A percentile compares a stretch with the other conserved stretches of the same genome.
phyloP scores from a whole-genome alignment of 1,284 basidiomycete genomes.

The Ustilago hordei region DNA sequence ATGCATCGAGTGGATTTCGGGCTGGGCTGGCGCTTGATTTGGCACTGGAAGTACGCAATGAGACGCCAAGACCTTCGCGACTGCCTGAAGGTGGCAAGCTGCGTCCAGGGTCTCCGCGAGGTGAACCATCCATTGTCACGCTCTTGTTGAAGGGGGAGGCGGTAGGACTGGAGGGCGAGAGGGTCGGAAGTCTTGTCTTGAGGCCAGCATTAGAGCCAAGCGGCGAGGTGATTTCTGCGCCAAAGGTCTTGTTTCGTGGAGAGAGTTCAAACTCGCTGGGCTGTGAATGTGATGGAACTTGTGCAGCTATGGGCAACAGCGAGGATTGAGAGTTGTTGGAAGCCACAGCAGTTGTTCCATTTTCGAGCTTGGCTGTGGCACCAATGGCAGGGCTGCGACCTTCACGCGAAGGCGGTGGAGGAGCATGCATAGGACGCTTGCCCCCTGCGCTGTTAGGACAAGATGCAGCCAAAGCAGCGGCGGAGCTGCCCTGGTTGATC shows the following conservation, averaged over 20 bases:
- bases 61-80: conserved; percentile 36
- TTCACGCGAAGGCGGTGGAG: conserved; percentile 47
- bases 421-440: conserved; percentile 50
- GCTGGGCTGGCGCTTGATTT: conserved; percentile 6
- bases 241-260: conserved; percentile 29
- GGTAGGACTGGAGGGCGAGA: conserved; percentile 19
- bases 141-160: conserved; percentile 30
- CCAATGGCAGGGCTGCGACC: conserved; percentile 30
- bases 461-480: conserved; percentile 14
- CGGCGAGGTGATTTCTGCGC: conserved; percentile 8
- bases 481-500: conserved; percentile 18
- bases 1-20: conserved; percentile 30
- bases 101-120: conserved; percentile 12
- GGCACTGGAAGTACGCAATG: conserved; percentile 19
- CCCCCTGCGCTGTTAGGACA: conserved; percentile 32
- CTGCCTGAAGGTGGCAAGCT: conserved; percentile 23
- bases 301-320: conserved; percentile 18
- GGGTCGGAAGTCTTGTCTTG: conserved; percentile 17
- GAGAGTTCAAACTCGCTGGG: conserved; percentile 25
- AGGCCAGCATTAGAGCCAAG: conserved; percentile 17
- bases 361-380: conserved; percentile 30
- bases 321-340: conserved; percentile 26
- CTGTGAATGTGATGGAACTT: conserved; percentile 15
- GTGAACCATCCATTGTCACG: conserved; percentile 14
- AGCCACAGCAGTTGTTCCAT: neutral